Evolutionary conservation across 305 asterid genomes (phyloP).

Genomic region (Nicotiana rustica): DNA sequence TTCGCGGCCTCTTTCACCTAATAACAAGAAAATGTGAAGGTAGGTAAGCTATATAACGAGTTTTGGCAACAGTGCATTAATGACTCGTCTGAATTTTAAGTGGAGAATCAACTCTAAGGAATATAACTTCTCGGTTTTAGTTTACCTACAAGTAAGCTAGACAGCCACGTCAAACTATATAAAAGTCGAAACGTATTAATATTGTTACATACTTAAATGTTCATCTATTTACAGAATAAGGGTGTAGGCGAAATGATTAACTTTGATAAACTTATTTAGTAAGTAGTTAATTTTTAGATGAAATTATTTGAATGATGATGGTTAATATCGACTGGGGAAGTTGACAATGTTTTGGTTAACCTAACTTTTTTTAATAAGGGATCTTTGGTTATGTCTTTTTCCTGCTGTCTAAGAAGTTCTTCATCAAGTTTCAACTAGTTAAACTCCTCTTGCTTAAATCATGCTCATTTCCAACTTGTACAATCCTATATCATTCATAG

Average conservation of each 20-base stretch:
- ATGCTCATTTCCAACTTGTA: not conserved
- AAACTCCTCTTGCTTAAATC: not conserved
- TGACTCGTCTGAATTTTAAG: not conserved
- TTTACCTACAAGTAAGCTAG: slow-evolving; percentile 14
- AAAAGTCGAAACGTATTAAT: not conserved
- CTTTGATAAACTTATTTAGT: not conserved
- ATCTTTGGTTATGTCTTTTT: no score
- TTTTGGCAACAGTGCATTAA: slow-evolving; percentile 22
- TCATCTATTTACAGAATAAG: not conserved
- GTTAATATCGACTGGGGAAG: not conserved
- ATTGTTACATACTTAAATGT: not conserved
- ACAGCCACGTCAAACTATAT: not conserved
- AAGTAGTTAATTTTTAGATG: not conserved
- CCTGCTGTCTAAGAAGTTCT: no score
- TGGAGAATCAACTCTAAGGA: not conserved
- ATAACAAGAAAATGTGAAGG: slow-evolving; percentile 14
- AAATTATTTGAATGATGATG: not conserved
- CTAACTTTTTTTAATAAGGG: not conserved
- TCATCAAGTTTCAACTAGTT: not conserved
- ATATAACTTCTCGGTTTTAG: slow-evolving; percentile 1
- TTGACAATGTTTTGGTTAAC: not conserved
- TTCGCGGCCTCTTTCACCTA: slow-evolving; percentile 35
- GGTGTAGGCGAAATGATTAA: not conserved
- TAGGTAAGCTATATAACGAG: slow-evolving; percentile 39
- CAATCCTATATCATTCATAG: not conserved